These are phyloP conservation scores for Raddia distichophylla DNA, from an alignment of 176 grass and related monocot genomes.

Conservation along the genomic window DNA sequence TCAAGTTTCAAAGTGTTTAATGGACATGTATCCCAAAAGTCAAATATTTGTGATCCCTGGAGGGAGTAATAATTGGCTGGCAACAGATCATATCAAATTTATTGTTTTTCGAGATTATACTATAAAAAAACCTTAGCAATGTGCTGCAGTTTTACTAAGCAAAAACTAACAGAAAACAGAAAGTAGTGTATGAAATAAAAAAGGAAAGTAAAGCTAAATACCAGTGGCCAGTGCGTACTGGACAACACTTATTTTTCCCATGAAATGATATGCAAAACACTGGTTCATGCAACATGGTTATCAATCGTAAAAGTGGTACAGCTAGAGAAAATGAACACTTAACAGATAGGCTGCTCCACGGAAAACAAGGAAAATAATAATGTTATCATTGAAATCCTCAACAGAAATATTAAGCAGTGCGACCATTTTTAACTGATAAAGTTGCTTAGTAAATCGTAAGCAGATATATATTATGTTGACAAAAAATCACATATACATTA, in stretches of 20 bases:
- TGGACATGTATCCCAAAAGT: too few species aligned
- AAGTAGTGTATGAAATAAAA: not conserved
- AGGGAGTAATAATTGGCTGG: not conserved
- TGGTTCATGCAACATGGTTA: not conserved
- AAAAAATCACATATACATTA: not conserved
- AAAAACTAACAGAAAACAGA: not conserved
- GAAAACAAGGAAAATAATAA: not conserved
- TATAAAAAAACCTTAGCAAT: not conserved
- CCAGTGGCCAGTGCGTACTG: not conserved
- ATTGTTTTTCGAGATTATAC: not conserved
- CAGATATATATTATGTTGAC: conserved; percentile 1
- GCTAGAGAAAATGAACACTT: not conserved
- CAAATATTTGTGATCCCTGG: too few species aligned
- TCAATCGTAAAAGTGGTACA: not conserved
- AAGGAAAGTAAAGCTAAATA: not conserved
- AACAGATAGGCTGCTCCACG: not conserved
- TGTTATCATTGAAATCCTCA: not conserved
- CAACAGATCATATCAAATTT: not conserved
- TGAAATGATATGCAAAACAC: not conserved
- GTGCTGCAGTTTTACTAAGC: not conserved
- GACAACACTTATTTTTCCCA: not conserved
- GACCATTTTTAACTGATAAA: conserved; percentile 1
- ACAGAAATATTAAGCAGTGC: not conserved
- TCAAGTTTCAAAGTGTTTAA: too few species aligned
- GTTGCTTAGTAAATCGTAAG: not conserved